Percentiles rank a stretch among this genome's conserved stretches.
phyloP scores from a whole-genome alignment of 75 land plant genomes.

The Sequoia sempervirens region DNA sequence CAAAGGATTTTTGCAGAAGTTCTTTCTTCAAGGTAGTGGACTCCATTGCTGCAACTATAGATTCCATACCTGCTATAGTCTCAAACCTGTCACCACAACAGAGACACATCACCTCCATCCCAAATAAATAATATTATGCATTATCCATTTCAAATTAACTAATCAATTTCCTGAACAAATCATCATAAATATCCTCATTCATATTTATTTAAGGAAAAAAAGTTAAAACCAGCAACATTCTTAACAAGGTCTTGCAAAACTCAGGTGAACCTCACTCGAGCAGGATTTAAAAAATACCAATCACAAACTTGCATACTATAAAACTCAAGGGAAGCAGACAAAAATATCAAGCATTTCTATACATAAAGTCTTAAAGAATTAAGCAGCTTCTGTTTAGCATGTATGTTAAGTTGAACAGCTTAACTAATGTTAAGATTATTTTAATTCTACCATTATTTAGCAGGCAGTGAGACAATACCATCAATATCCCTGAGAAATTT shows the following conservation, averaged over 20 bases:
- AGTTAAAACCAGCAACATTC: neutral
- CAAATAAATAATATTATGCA: neutral
- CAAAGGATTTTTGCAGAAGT: constrained; percentile 32
- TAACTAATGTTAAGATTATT: too few species aligned
- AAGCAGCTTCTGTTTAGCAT: neutral
- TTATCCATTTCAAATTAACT: neutral
- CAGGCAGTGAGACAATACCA: neutral
- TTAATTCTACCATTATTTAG: neutral
- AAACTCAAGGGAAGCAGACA: neutral
- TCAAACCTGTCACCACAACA: constrained; percentile 6
- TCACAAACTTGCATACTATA: neutral
- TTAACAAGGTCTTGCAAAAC: neutral
- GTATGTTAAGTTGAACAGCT: neutral
- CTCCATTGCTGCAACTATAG: constrained; percentile 15
- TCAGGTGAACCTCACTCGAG: neutral
- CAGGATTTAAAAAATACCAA: neutral
- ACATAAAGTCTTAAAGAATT: neutral
- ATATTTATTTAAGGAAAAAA: neutral
- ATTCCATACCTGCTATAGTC: constrained; percentile 10
- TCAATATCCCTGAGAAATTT: too few species aligned
- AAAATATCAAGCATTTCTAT: neutral
- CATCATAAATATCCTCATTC: neutral
- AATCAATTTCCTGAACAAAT: neutral
- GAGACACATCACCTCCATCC: neutral
- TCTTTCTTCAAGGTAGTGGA: constrained; percentile 26